A percentile compares a stretch with the other conserved stretches of the same genome.
Evolutionary conservation across 2,329 filamentous ascomycete genomes (phyloP).

Genomic region (Torrubiella hemipterigena): DNA sequence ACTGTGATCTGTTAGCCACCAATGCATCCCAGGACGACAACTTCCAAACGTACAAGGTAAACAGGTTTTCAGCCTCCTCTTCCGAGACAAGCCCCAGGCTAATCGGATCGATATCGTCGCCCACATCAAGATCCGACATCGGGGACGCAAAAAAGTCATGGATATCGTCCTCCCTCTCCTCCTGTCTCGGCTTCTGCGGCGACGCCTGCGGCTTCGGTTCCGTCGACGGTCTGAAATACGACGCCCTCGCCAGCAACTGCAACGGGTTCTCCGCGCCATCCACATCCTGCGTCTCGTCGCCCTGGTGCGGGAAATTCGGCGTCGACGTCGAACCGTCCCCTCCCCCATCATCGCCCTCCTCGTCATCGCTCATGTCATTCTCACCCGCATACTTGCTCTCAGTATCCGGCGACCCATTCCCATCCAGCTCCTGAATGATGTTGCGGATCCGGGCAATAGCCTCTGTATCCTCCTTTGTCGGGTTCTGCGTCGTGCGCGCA

Average conservation of each 20-base stretch:
- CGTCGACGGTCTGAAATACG: conserved; percentile 49
- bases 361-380: conserved; percentile 16
- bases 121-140: conserved; percentile 49
- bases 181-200: conserved; percentile 11
- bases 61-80: conserved; percentile 51
- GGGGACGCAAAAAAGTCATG: conserved; percentile 57
- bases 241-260: conserved; percentile 60
- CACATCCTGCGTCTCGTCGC: conserved; percentile 43
- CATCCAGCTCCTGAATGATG: conserved; percentile 21
- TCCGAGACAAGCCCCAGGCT: conserved; percentile 56
- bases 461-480: conserved; percentile 30
- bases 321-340: conserved; percentile 6
- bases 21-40: not conserved
- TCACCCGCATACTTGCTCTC: conserved; percentile 5
- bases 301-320: conserved; percentile 15
- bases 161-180: conserved; percentile 20
- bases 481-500: conserved; percentile 27
- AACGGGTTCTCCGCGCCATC: conserved; percentile 68
- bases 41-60: conserved; percentile 42
- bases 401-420: conserved; percentile 5
- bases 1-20: conserved; percentile 21
- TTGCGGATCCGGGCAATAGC: conserved; percentile 30
- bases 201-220: conserved; percentile 16
- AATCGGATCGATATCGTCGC: conserved; percentile 54
- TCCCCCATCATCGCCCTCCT: conserved; percentile 10